These are phyloP conservation scores for Pseudogymnoascus sp. DNA, from an alignment of 2,329 filamentous ascomycete genomes.

Conservation along the genomic window DNA sequence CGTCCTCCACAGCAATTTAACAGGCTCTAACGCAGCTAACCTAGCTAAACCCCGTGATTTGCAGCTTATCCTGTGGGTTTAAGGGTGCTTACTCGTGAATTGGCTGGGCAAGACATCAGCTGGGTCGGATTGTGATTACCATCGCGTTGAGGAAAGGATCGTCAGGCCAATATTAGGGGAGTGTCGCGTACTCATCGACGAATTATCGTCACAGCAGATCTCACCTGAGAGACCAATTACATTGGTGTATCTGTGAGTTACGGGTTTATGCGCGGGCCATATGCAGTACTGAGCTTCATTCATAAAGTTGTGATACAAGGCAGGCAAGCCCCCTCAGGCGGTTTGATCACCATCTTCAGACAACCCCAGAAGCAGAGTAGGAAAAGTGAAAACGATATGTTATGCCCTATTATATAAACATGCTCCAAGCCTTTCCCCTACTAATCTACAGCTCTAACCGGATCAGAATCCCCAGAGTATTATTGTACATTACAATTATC, in stretches of 20 bases:
- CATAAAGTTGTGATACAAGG: neutral
- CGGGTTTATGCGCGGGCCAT: neutral
- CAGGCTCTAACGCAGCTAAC: neutral
- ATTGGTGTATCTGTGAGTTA: neutral
- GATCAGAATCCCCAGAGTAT: constrained; percentile 9
- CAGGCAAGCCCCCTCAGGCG: neutral
- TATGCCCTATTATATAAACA: constrained; percentile 9
- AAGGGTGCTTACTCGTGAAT: neutral
- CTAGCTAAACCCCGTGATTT: neutral
- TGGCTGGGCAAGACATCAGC: neutral
- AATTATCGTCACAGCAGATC: neutral
- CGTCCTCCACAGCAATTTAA: neutral
- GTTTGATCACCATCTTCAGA: constrained; percentile 6
- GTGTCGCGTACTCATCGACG: neutral
- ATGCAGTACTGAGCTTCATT: neutral
- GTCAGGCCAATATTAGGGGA: neutral
- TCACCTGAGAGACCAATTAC: neutral
- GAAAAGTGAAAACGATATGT: neutral
- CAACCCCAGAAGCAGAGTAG: neutral
- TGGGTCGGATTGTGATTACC: neutral
- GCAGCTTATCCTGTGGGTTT: neutral
- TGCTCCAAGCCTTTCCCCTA: neutral
- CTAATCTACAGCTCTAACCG: constrained; percentile 6
- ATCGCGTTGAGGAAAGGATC: neutral
- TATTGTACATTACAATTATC: constrained; percentile 10